Evolutionary conservation across 2,329 filamentous ascomycete species (phyloP).

Genomic region (Teratosphaeria pseudoeucalypti): DNA sequence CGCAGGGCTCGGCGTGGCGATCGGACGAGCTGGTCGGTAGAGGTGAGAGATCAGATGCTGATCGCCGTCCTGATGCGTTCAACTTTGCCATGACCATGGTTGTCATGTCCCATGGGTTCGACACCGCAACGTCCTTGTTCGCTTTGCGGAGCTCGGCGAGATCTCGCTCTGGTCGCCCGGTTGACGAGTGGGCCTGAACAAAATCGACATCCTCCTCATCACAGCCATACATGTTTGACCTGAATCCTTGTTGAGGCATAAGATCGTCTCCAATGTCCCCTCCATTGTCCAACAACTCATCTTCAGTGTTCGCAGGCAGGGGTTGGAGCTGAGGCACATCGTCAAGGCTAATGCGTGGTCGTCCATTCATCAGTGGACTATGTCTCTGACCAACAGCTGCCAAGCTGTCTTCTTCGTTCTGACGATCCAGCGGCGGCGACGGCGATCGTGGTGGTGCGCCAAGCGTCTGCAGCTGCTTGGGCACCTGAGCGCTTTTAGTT

Average conservation of each 20-base stretch:
- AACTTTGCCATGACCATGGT: constrained; percentile 39
- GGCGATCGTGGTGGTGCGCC: not conserved
- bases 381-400: not conserved
- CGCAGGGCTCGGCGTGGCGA: not conserved
- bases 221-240: constrained; percentile 27
- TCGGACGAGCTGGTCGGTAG: not conserved
- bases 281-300: not conserved
- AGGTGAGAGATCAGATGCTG: not conserved
- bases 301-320: not conserved
- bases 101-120: constrained; percentile 42
- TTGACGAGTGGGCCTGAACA: constrained; percentile 9
- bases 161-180: constrained; percentile 12
- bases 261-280: not conserved
- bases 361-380: not conserved
- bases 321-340: not conserved
- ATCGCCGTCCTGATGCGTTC: constrained; percentile 21
- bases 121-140: constrained; percentile 24
- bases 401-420: not conserved
- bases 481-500: not conserved
- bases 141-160: constrained; percentile 24
- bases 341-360: not conserved
- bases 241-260: constrained; percentile 3
- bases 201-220: constrained; percentile 26
- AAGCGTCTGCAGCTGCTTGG: not conserved
- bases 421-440: not conserved